Conservation (phyloP, 768 basidiomycete species). For the Obba rivulosa region DNA sequence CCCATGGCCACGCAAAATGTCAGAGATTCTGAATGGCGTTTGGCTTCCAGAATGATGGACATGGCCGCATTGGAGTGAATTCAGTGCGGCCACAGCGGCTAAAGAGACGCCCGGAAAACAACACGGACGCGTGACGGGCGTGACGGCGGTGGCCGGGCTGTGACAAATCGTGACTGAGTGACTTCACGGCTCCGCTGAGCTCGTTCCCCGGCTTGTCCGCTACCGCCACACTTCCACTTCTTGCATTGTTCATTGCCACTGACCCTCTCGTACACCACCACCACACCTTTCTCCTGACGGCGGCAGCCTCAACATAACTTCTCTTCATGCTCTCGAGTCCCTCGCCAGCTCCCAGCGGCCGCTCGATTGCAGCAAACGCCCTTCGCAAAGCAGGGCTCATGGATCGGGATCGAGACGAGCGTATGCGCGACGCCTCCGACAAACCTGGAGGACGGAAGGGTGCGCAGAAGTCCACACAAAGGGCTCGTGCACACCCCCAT, state of each 20-base stretch:
- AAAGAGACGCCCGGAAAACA: too few relatives aligned
- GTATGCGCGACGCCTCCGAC: conserved; percentile 67
- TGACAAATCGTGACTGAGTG: too few relatives aligned
- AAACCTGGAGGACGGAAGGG: conserved; percentile 73
- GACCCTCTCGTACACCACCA: background rate
- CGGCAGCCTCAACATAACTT: background rate
- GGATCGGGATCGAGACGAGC: conserved; percentile 55
- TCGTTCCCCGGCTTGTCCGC: background rate
- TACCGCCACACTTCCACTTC: background rate
- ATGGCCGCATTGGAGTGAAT: too few relatives aligned
- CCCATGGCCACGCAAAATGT: too few relatives aligned
- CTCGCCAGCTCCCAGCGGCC: conserved; percentile 51
- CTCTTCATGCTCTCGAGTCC: conserved; percentile 43
- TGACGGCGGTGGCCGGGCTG: too few relatives aligned
- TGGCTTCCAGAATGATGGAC: too few relatives aligned
- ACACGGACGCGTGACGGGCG: too few relatives aligned
- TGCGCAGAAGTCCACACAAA: conserved; percentile 51
- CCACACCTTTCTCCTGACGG: background rate
- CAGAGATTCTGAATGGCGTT: too few relatives aligned
- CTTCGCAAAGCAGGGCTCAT: conserved; percentile 71
- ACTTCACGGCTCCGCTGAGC: background rate
- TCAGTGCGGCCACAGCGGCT: too few relatives aligned
- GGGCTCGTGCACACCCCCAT: conserved; percentile 56
- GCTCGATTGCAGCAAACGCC: conserved; percentile 54
- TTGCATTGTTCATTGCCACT: background rate